These are phyloP conservation scores for Neofusicoccum parvum DNA, from an alignment of 2,329 filamentous ascomycete genomes.

Conservation along the genomic window DNA sequence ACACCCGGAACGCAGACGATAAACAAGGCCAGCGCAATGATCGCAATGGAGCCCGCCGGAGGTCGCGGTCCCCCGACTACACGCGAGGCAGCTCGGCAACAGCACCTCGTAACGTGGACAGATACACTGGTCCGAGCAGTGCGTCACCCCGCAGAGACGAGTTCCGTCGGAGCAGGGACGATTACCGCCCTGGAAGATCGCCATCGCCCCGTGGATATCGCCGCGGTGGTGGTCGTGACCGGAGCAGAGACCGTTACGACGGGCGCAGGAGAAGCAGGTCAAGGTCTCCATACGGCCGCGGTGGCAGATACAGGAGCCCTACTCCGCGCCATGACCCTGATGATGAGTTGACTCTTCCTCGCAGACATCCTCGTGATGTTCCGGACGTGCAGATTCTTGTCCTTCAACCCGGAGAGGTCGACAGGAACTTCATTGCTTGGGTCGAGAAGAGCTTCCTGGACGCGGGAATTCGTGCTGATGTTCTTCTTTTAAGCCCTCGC, in stretches of 20 bases:
- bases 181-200: slow-evolving; percentile 54
- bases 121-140: slow-evolving; percentile 37
- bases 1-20: slow-evolving; percentile 58
- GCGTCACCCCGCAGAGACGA: slow-evolving; percentile 46
- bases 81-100: slow-evolving; percentile 48
- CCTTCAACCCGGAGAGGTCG: slow-evolving; percentile 64
- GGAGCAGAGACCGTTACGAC: slow-evolving; percentile 54
- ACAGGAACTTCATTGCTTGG: slow-evolving; percentile 73
- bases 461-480: slow-evolving; percentile 72
- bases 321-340: slow-evolving; percentile 63
- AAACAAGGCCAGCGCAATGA: slow-evolving; percentile 43
- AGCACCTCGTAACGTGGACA: slow-evolving; percentile 42
- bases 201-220: slow-evolving; percentile 47
- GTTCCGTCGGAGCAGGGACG: slow-evolving; percentile 63
- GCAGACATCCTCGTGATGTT: slow-evolving; percentile 71
- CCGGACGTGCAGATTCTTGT: slow-evolving; percentile 90
- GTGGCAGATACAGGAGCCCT: slow-evolving; percentile 68
- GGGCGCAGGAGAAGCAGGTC: slow-evolving; percentile 61
- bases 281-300: slow-evolving; percentile 66
- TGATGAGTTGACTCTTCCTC: slow-evolving; percentile 69
- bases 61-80: slow-evolving; percentile 67
- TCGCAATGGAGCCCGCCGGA: slow-evolving; percentile 46
- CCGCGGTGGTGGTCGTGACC: slow-evolving; percentile 32
- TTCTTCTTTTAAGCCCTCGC: slow-evolving; percentile 76
- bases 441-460: slow-evolving; percentile 75